Evolutionary conservation across 257 asterid species (phyloP), one percentile per base, ranked within the genome.

Genomic region (Solanum chiquidenum): DNA sequence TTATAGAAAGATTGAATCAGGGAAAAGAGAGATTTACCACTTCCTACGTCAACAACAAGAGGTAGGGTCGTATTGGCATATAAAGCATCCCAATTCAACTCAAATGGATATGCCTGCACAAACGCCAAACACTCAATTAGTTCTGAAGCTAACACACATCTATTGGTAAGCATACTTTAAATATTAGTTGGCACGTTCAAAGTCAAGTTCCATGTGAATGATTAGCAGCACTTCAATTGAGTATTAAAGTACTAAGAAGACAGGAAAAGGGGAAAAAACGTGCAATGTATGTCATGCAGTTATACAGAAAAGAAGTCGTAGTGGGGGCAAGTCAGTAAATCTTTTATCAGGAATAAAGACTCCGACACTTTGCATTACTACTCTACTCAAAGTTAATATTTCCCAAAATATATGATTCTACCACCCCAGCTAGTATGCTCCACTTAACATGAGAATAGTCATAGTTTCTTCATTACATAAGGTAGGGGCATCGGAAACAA

Each of bases 11-110:
- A 83, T 44, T 31, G 29, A 66, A 69, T 11, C 25, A 64, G 83
- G 71, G 66, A 20, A 37, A 29, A 87, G 68, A 18, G 82, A 76
- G 83, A 88, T 74, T 89, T 95, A 97, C 99, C 98, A 84, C 99
- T 95, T 92, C 99, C 99, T 34, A 97, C 82, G 87, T 97, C 99
- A 87, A 97, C 97, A 86, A 91, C 96, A 87, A 97, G 94, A 87
- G 98, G 95, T 84, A 64, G 91, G 84, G 87, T 86, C 83, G 98
- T 96, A 91, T 93, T 93, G 90, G 87, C 87, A 90, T 92, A 97
- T 55, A 86, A 71, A 44, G 83, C 88, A 89, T 89, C 89, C 99
- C 99, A 97, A 75, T 93, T 91, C 49, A 94, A 90, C 89, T 83
- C 91, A 91, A 90, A 95, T 10, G 98, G 96, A 89, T 94, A 95